Evolutionary conservation across 805 yeast species (phyloP), one percentile per base, ranked within the genome.

Genomic region (Teunomyces barrocoloradensis): DNA sequence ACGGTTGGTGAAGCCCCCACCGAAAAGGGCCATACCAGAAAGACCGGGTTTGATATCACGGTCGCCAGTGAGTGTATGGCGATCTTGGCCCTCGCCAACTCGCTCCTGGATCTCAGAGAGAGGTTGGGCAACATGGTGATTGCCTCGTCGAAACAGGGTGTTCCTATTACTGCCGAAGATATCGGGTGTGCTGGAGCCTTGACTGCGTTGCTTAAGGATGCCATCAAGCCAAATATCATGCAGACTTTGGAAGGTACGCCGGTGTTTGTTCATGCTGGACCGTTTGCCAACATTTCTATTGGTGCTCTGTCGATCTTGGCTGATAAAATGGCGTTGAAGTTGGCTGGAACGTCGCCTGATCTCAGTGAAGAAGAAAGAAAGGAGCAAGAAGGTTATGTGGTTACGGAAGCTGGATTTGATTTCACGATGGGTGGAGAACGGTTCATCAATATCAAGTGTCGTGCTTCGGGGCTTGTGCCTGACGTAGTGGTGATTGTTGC

Each of bases 371-470:
- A 71, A 42, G 73, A 68, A 53, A 71, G 74, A 59, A 58, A 69
- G 43, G 74, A 75, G 46, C 78, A 78, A 59, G 78, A 78, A 55
- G 94, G 95, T 52, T 87, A 80, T 57, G 95, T 87, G 51, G 85
- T 87, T 45, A 87, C 95, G 42, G 95, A 87, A 67, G 95, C 95
- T 15, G 95, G 95, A 52, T 87, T 87, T 70, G 95, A 87, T 68
- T 87, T 87, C 75, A 87, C 94, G 44, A 87, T 87, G 95, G 95
- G 95, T 63, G 95, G 95, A 66, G 95, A 87, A 73, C 75, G 95
- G 69, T 87, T 87, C 68, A 75, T 85, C 66, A 85, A 87, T 68
- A 87, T 87, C 71, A 87, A 87, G 67, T 84, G 91, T 65, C 79
- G 94, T 63, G 78, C 90, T 7, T 82, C 89, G n/a, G 94, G 92